A percentile compares a stretch with the other conserved stretches of the same genome.
phyloP scores from a whole-genome alignment of 768 basidiomycete genomes.

The Collybia nuda region DNA sequence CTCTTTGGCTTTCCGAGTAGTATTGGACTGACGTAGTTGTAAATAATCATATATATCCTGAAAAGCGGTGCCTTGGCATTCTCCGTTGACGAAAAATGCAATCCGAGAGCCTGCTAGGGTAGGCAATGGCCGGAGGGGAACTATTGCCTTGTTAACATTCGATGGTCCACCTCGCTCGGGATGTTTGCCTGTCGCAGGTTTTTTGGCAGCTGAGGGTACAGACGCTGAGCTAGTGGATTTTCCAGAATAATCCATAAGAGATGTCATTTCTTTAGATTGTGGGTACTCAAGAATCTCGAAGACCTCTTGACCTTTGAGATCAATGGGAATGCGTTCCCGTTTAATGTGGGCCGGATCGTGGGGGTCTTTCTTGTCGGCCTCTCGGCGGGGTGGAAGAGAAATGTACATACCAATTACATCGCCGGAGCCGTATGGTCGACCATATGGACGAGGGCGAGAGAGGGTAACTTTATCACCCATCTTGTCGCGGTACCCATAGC shows the following conservation, averaged over 20 bases:
- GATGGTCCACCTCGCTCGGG: conserved; percentile 55
- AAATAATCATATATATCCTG: conserved; percentile 88
- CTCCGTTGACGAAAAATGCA: conserved; percentile 91
- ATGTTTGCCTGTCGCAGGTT: conserved; percentile 66
- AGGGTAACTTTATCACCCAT: conserved; percentile 89
- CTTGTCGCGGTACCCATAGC: conserved; percentile 89
- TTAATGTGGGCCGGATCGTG: conserved; percentile 81
- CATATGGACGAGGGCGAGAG: conserved; percentile 80
- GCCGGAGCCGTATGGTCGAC: conserved; percentile 69
- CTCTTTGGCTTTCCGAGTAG: conserved; percentile 62
- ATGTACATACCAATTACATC: conserved; percentile 96
- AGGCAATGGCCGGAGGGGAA: conserved; percentile 63
- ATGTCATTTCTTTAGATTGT: conserved; percentile 88
- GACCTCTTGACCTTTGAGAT: conserved; percentile 95
- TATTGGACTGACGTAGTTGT: conserved; percentile 68
- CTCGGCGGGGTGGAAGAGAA: conserved; percentile 69
- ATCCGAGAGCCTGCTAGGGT: conserved; percentile 70
- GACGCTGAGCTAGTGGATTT: conserved; percentile 57
- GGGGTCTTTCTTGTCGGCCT: conserved; percentile 59
- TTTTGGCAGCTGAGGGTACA: conserved; percentile 62
- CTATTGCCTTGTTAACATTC: conserved; percentile 32
- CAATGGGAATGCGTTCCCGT: conserved; percentile 90
- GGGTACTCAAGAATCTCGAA: conserved; percentile 93
- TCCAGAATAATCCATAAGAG: conserved; percentile 76
- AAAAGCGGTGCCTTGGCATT: conserved; percentile 81